phyloP scores from a whole-genome alignment of 2,329 filamentous ascomycete genomes.

The Exserohilum turcica region DNA sequence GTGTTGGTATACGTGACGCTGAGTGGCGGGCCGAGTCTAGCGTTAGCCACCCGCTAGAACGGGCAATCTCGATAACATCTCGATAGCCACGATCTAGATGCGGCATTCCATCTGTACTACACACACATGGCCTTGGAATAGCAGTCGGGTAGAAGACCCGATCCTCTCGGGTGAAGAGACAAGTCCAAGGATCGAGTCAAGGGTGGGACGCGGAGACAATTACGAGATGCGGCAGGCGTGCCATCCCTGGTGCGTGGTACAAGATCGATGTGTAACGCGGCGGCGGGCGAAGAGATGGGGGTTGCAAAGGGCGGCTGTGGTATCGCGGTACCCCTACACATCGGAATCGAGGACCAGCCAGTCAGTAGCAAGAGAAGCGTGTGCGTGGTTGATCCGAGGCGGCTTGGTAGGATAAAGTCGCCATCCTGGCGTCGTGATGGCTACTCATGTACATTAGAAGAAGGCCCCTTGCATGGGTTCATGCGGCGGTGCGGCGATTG shows the following conservation, averaged over 20 bases:
- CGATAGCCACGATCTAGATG: not conserved
- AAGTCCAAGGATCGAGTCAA: not conserved
- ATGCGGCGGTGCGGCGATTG: not conserved
- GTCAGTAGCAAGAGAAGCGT: not conserved
- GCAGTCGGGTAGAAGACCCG: not conserved
- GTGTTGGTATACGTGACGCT: not conserved
- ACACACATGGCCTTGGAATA: not conserved
- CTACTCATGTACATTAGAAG: not conserved
- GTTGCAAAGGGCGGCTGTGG: not conserved
- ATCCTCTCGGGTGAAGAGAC: not conserved
- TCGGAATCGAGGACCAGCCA: conserved; percentile 3
- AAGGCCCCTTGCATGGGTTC: not conserved
- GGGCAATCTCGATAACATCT: not conserved
- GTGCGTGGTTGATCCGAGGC: not conserved
- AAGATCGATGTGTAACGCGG: not conserved
- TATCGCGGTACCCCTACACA: not conserved
- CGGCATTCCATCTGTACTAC: not conserved
- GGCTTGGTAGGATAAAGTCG: not conserved
- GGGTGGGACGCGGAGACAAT: not conserved
- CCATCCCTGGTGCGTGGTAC: not conserved
- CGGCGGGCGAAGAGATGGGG: not conserved
- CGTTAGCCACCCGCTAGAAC: not conserved
- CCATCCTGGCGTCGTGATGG: not conserved
- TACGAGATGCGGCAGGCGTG: too few relatives aligned
- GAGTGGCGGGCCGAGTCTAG: not conserved